Conservation (phyloP, 192 early-diverging fungal species). For the Rhizophagus clarus region DNA sequence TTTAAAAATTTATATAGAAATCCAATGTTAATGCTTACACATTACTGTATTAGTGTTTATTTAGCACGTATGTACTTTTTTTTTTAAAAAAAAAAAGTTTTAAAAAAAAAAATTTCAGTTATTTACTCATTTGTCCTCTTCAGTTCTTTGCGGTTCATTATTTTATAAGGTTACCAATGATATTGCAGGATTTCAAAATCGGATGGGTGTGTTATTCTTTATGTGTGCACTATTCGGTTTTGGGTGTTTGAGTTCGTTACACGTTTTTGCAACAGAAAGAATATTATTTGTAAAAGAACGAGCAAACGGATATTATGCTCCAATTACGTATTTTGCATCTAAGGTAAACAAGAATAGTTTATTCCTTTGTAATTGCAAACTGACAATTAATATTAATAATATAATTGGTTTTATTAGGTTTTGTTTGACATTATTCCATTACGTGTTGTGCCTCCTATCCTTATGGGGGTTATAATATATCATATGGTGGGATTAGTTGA, state of each 20-base stretch:
- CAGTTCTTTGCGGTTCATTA: slow-evolving; percentile 56
- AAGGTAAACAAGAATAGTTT: slow-evolving; percentile 37
- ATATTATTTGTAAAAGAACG: slow-evolving; percentile 71
- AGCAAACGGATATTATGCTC: slow-evolving; percentile 70
- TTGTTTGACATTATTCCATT: slow-evolving; percentile 76
- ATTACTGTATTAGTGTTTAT: slow-evolving; percentile 69
- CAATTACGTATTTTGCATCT: slow-evolving; percentile 62
- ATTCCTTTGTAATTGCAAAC: neutral
- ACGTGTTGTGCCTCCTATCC: slow-evolving; percentile 75
- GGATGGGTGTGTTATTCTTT: slow-evolving; percentile 74
- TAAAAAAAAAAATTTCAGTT: too few relatives aligned
- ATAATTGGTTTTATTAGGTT: slow-evolving; percentile 36
- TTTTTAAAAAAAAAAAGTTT: neutral
- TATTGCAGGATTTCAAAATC: slow-evolving; percentile 74
- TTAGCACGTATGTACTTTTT: slow-evolving; percentile 51
- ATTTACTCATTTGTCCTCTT: neutral
- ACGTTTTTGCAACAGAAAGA: slow-evolving; percentile 62
- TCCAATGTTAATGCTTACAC: slow-evolving; percentile 73
- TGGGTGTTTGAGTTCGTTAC: slow-evolving; percentile 63
- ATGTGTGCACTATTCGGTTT: slow-evolving; percentile 75
- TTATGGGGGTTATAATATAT: slow-evolving; percentile 78
- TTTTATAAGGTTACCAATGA: slow-evolving; percentile 64
- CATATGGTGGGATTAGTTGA: slow-evolving; percentile 78
- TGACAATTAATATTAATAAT: slow-evolving; percentile 6
- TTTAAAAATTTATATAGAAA: slow-evolving; percentile 84